Conservation (phyloP, 2,329 filamentous ascomycete species). For the Septoria petroselini region DNA sequence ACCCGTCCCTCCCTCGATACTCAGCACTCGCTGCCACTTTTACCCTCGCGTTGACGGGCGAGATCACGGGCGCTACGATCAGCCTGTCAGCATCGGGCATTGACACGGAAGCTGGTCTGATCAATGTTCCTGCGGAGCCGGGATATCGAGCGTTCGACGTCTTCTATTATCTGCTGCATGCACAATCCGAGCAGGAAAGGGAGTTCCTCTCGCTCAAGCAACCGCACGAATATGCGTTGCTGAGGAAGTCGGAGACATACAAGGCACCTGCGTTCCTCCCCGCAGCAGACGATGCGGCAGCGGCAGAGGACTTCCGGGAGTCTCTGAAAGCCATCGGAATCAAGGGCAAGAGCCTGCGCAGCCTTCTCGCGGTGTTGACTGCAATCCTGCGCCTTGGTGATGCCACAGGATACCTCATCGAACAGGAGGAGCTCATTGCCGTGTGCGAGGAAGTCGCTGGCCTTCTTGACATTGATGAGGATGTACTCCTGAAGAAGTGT, state of each 20-base stretch:
- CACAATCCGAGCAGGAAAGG: slow-evolving; percentile 73
- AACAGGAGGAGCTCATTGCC: slow-evolving; percentile 78
- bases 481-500: slow-evolving; percentile 73
- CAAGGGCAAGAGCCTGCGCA: slow-evolving; percentile 77
- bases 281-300: slow-evolving; percentile 85
- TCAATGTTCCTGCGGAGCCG: slow-evolving; percentile 72
- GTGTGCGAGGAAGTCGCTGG: slow-evolving; percentile 87
- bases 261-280: slow-evolving; percentile 82
- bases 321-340: slow-evolving; percentile 90
- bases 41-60: slow-evolving; percentile 76
- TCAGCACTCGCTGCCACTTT: slow-evolving; percentile 77
- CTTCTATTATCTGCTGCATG: slow-evolving; percentile 94
- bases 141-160: slow-evolving; percentile 95
- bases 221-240: slow-evolving; percentile 70
- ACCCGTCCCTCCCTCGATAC: slow-evolving; percentile 78
- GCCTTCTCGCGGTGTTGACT: slow-evolving; percentile 79
- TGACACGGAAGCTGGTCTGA: slow-evolving; percentile 74
- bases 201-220: slow-evolving; percentile 81
- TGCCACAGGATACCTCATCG: slow-evolving; percentile 77
- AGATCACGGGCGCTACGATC: slow-evolving; percentile 69
- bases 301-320: slow-evolving; percentile 86
- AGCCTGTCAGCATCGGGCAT: slow-evolving; percentile 84
- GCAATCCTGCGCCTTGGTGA: slow-evolving; percentile 90
- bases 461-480: slow-evolving; percentile 81
- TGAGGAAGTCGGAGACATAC: slow-evolving; percentile 82